Evolutionary conservation across 2,329 filamentous ascomycete genomes (phyloP), one percentile per base, ranked within the genome.

Genomic region (Sphaerulina vaccinii): DNA sequence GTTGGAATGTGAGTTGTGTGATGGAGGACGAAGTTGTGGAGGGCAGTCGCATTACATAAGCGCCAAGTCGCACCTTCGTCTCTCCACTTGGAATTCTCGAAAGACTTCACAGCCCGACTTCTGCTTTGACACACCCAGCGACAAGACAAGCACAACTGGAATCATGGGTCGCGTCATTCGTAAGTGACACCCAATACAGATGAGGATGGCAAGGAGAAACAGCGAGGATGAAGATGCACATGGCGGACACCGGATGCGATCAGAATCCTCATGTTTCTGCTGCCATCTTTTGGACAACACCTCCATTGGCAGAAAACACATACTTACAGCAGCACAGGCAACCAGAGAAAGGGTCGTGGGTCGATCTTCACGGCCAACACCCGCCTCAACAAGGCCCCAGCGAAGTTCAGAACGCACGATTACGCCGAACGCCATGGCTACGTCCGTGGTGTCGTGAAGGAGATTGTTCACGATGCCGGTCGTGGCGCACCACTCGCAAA

Each of bases 401-500:
- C 92, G 73, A 88, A 95, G 80, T 97, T 99, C 87, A 84, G 93
- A 78, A 89, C 84, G 69, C 88, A 96, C 84, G 93, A 99, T 77
- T 99, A 83, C 77, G 85, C 65, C 51, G 67, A 72, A 64, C 68
- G 71, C 70, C 92, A 97, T 84, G 93, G 93, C 71, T 99, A 99
- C 82, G 81, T 95, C 73, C 89, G 93, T 69, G 93, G 93, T 79
- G 84, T 97, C 64, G 91, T 99, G 74, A 96, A 93, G 85, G 90
- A 97, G 73, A 96, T 97, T 79, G 88, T 99, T 79, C 93, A 99
- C 86, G 93, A 99, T 79, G 85, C 91, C 70, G 93, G 93, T 76
- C 91, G 93, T 80, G 93, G 93, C 81, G 90, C 95, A 78, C 93
- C 93, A 70, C 89, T 99, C 73, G 93, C 93, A 75, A 90, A 89